These are phyloP conservation scores for Arachis monticola DNA, from an alignment of 331 rosid species.

Conservation along the genomic window DNA sequence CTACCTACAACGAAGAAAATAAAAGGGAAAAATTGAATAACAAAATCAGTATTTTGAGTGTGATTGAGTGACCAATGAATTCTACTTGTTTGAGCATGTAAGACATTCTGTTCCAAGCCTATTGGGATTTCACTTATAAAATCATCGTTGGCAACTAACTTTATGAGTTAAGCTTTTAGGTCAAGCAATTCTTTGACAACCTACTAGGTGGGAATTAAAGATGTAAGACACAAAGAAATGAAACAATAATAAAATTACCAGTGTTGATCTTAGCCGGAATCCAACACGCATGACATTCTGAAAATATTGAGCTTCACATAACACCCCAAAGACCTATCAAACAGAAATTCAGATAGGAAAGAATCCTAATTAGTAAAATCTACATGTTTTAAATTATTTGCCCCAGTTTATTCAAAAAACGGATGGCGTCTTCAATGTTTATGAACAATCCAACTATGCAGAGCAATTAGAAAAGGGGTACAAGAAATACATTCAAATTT, in stretches of 20 bases:
- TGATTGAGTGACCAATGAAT: constrained; percentile 30
- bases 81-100: constrained; percentile 12
- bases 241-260: constrained; percentile 56
- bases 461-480: constrained; percentile 11
- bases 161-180: background rate
- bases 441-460: constrained; percentile 18
- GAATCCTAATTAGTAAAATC: constrained; percentile 32
- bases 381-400: constrained; percentile 17
- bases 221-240: background rate
- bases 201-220: constrained; percentile 10
- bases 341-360: constrained; percentile 45
- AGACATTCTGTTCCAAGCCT: constrained; percentile 8
- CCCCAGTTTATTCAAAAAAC: constrained; percentile 8
- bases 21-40: constrained; percentile 6
- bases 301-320: constrained; percentile 94
- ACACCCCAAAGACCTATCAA: constrained; percentile 72
- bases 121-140: background rate
- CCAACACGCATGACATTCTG: constrained; percentile 98
- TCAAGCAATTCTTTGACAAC: constrained; percentile 13
- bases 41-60: constrained; percentile 27
- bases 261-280: constrained; percentile 74
- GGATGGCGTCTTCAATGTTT: constrained; percentile 24
- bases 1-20: constrained; percentile 60
- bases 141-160: constrained; percentile 18
- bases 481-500: constrained; percentile 21